Evolutionary conservation across 2,329 filamentous ascomycete genomes (phyloP), one percentile per base, ranked within the genome.

Genomic region (Fusarium xylarioides): DNA sequence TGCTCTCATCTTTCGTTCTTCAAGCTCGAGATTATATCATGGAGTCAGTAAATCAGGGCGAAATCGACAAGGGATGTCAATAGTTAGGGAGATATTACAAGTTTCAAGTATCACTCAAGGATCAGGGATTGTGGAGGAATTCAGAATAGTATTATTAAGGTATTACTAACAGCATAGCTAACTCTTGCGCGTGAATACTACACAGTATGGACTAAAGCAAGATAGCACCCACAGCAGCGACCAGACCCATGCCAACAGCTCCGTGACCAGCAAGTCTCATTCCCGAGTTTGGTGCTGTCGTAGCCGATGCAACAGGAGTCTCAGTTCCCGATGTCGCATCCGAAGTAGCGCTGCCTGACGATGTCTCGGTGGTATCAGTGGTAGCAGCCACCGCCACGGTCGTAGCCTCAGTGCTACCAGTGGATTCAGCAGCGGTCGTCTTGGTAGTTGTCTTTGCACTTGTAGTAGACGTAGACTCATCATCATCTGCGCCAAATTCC

Each of bases 401-500:
- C 34, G 64, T 61, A 38, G 55, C 52, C 16, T 43, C 70, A 7
- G 66, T 43, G 16, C 52, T 63, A 7, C 34, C 54, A 21, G 34
- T 43, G 4, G 66, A 35, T 37, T 52, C 49, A 14, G 62, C n/a
- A 5, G 23, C 32, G 7, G 40, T 52, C 1, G 70, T 61, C 43
- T 63, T 74, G 37, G 44, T 50, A 18, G 70, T 23, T 2, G 56
- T 68, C 21, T 66, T 64, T 1, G n/a, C 19, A 30, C 34, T 47
- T 14, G 37, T 57, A 12, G 34, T 34, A 4, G 70, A 74, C 4
- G 66, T 63, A 7, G 61, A 63, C 10, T 16, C 32, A 34, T 59
- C 62, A 44, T 73, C 40, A 5, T 66, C 57, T 1, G 62, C 54
- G 21, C 62, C 66, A 26, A 58, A 63, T 38, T 74, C 67, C 12